Evolutionary conservation across 2,329 filamentous ascomycete species (phyloP).

Genomic region (Graphilbum sp.): DNA sequence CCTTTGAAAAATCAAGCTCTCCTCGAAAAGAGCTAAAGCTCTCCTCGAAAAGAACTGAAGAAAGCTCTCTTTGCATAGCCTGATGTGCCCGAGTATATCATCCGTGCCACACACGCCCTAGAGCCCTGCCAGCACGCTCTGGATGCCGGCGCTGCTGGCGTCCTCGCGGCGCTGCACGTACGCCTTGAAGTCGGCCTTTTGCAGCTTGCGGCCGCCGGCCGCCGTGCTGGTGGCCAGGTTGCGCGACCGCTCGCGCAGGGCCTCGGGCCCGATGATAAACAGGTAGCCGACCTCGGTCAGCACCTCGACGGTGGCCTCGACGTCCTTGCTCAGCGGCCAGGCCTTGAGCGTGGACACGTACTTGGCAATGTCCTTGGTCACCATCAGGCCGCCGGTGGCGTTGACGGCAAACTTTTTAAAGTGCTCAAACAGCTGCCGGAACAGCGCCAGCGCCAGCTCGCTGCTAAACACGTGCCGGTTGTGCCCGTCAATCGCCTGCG

Average conservation of each 20-base stretch:
- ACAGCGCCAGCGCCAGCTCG: slow-evolving; percentile 67
- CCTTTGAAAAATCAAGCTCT: too few relatives aligned
- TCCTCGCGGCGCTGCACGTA: slow-evolving; percentile 82
- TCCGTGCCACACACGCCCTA: too few relatives aligned
- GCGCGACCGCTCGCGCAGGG: slow-evolving; percentile 52
- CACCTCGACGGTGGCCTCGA: slow-evolving; percentile 59
- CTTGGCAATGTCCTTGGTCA: slow-evolving; percentile 88
- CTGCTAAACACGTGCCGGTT: slow-evolving; percentile 72
- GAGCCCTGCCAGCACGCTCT: slow-evolving; percentile 12
- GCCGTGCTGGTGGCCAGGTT: slow-evolving; percentile 28
- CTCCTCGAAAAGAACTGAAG: too few relatives aligned
- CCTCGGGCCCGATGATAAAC: slow-evolving; percentile 82
- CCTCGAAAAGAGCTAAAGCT: too few relatives aligned
- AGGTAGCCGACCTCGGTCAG: slow-evolving; percentile 86
- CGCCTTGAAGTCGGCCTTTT: slow-evolving; percentile 58
- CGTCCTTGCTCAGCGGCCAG: slow-evolving; percentile 60
- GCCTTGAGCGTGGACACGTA: slow-evolving; percentile 75
- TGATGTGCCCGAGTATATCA: too few relatives aligned
- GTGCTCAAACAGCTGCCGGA: slow-evolving; percentile 71
- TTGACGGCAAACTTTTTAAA: slow-evolving; percentile 91
- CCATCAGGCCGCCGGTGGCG: slow-evolving; percentile 83
- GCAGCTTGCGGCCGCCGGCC: slow-evolving; percentile 33
- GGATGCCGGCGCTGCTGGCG: slow-evolving; percentile 41
- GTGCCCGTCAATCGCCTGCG: slow-evolving; percentile 59
- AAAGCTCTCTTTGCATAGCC: too few relatives aligned